These are phyloP conservation scores for Pontederia paniculata DNA, from an alignment of 176 grass and related monocot species.

Conservation along the genomic window DNA sequence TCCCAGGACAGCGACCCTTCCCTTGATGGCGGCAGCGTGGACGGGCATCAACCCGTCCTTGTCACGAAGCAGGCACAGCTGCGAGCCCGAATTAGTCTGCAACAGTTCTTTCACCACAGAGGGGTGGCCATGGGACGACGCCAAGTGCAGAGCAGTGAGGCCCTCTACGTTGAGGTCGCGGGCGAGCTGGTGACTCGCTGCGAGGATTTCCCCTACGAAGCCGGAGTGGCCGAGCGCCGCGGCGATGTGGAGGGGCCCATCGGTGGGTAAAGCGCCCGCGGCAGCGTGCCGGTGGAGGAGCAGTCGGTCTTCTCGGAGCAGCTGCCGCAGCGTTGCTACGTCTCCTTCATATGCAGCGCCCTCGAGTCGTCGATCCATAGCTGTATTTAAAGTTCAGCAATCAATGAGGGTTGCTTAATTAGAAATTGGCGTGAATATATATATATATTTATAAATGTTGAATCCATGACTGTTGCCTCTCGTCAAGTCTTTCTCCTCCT, in stretches of 20 bases:
- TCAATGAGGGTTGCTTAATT: no score
- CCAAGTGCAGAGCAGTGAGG: conserved; percentile 19
- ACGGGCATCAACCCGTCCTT: background rate
- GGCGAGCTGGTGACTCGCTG: background rate
- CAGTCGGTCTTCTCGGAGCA: conserved; percentile 16
- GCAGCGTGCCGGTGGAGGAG: background rate
- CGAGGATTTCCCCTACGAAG: conserved; percentile 6
- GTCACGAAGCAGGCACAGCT: background rate
- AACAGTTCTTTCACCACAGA: conserved; percentile 10
- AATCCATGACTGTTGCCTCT: no score
- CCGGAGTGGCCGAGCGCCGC: conserved; percentile 5
- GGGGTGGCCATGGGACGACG: conserved; percentile 7
- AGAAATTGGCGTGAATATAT: no score
- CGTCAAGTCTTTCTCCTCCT: no score
- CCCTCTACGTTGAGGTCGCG: background rate
- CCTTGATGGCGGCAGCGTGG: background rate
- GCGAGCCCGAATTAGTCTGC: background rate
- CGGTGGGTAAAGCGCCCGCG: background rate
- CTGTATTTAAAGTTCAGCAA: no score
- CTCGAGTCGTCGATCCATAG: background rate
- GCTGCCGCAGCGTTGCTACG: background rate
- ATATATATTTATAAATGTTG: no score
- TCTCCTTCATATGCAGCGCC: conserved; percentile 12
- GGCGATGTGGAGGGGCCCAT: conserved; percentile 20
- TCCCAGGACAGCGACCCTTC: background rate